phyloP scores from a whole-genome alignment of 1,284 basidiomycete species.

The Rhodotorula sp. region DNA sequence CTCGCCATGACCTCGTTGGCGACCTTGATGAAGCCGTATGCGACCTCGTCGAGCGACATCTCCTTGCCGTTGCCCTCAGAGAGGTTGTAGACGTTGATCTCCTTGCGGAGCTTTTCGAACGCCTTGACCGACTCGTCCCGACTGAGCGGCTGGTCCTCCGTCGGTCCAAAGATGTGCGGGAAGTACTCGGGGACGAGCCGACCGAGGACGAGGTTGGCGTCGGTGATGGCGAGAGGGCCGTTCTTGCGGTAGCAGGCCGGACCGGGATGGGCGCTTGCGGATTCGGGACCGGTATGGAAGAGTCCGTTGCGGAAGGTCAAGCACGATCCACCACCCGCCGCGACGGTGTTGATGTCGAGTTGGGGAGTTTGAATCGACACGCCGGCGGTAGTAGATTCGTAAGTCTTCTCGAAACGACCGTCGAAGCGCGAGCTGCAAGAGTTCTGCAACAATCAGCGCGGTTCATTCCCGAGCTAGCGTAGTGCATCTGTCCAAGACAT shows the following conservation, averaged over 20 bases:
- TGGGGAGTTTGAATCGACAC: conserved; percentile 85
- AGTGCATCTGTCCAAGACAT: no score
- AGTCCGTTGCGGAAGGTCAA: conserved; percentile 72
- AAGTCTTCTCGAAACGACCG: conserved; percentile 79
- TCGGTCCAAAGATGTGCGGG: conserved; percentile 71
- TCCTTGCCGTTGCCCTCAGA: conserved; percentile 42
- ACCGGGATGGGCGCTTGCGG: conserved; percentile 72
- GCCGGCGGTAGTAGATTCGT: conserved; percentile 87
- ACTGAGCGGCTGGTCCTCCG: conserved; percentile 78
- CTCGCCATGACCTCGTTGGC: conserved; percentile 37
- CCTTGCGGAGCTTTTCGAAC: conserved; percentile 64
- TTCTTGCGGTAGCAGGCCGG: conserved; percentile 70
- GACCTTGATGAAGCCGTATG: conserved; percentile 70
- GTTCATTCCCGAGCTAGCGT: no score
- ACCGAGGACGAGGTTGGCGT: conserved; percentile 79
- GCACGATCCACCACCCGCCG: conserved; percentile 81
- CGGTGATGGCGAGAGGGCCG: conserved; percentile 78
- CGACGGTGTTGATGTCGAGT: conserved; percentile 56
- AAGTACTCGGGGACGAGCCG: conserved; percentile 71
- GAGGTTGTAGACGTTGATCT: conserved; percentile 58
- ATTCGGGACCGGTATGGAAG: conserved; percentile 42
- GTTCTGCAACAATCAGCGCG: no score
- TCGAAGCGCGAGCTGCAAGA: conserved; percentile 64
- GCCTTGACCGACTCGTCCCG: conserved; percentile 61
- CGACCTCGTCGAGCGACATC: conserved; percentile 76